These are phyloP conservation scores for Leccinum boreale DNA, from an alignment of 768 basidiomycete genomes.

Conservation along the genomic window DNA sequence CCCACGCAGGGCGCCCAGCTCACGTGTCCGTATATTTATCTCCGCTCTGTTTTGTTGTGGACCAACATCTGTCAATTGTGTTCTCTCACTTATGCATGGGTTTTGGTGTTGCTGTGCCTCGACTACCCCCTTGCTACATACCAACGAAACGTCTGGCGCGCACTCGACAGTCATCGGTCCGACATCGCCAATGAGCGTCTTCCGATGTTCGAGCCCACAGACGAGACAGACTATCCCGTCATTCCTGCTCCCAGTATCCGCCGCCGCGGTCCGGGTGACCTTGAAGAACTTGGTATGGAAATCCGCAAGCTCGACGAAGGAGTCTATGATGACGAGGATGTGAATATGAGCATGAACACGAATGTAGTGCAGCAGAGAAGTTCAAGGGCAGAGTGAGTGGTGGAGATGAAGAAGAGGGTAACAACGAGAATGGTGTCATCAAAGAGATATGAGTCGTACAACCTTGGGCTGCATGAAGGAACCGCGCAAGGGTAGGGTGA, in stretches of 20 bases:
- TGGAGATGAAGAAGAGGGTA: conserved; percentile 49
- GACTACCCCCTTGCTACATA: neutral
- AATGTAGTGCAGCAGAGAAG: neutral
- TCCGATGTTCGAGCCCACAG: conserved; percentile 47
- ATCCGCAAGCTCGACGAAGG: conserved; percentile 63
- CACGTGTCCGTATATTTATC: conserved; percentile 54
- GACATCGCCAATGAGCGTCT: conserved; percentile 76
- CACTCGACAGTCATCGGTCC: conserved; percentile 53
- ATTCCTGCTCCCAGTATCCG: conserved; percentile 68
- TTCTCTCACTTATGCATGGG: neutral
- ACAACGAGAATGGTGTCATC: conserved; percentile 48
- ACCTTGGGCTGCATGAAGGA: conserved; percentile 1
- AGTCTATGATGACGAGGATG: conserved; percentile 38
- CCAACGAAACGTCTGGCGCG: neutral
- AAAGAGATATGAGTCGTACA: conserved; percentile 52
- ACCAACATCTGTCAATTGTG: neutral
- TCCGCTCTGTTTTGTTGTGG: neutral
- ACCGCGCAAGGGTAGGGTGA: neutral
- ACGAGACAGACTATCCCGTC: conserved; percentile 35
- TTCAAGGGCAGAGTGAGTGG: conserved; percentile 51
- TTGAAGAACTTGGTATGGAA: conserved; percentile 57
- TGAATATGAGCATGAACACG: neutral
- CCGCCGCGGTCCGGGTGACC: conserved; percentile 36
- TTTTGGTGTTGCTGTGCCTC: neutral
- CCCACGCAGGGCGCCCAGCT: conserved; percentile 59